A percentile compares a stretch with the other conserved stretches of the same genome.
Conservation (phyloP, 306 rosid species). For the Glycine tomentella region DNA sequence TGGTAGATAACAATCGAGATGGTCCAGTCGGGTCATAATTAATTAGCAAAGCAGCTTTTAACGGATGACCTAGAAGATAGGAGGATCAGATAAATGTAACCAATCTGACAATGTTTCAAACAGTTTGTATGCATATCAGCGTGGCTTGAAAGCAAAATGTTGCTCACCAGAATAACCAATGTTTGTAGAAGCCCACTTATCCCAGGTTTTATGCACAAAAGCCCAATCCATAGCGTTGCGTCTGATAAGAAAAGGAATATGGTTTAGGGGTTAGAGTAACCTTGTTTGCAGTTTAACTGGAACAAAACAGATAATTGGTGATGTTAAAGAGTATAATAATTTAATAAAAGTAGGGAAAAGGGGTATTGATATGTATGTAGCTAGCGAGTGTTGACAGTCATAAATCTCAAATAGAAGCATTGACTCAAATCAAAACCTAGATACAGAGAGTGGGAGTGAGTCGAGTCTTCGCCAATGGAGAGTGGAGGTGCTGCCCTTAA, state of each 20-base stretch:
- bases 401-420: neutral
- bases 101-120: neutral
- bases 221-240: conserved; percentile 74
- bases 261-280: no score
- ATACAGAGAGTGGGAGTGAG: neutral
- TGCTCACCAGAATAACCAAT: conserved; percentile 76
- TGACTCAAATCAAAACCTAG: neutral
- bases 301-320: neutral
- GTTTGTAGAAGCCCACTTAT: conserved; percentile 80
- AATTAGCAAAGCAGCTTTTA: conserved; percentile 83
- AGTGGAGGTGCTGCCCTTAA: no score
- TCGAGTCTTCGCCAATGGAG: no score
- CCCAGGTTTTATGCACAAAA: conserved; percentile 78
- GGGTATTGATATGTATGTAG: no score
- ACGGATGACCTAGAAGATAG: conserved; percentile 58
- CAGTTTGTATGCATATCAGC: neutral
- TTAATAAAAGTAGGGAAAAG: no score
- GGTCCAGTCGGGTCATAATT: conserved; percentile 92
- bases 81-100: neutral
- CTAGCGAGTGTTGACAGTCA: no score
- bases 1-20: conserved; percentile 84
- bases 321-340: no score
- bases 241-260: conserved; percentile 21
- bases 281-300: neutral
- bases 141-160: neutral